Percentiles rank a stretch among this genome's conserved stretches.
Evolutionary conservation across 75 land plant species (phyloP).

Genomic region (Pseudotsuga menziesii): DNA sequence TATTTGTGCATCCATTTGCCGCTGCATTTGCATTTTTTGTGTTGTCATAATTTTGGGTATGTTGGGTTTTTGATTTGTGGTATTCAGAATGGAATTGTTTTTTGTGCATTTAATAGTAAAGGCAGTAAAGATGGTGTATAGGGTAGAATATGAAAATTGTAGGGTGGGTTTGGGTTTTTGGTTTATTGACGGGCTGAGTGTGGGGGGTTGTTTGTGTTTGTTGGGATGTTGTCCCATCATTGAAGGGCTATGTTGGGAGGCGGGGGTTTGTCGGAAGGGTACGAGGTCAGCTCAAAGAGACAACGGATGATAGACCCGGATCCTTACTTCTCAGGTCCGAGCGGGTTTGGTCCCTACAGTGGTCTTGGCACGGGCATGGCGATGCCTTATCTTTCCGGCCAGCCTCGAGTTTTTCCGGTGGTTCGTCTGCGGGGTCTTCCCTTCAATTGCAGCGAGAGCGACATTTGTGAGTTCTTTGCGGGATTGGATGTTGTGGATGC

Average conservation of each 20-base stretch:
- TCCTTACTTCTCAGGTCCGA: conserved; percentile 60
- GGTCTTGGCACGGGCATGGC: conserved; percentile 28
- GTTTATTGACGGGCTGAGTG: no score
- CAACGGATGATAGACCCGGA: conserved; percentile 73
- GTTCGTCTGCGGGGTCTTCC: conserved; percentile 79
- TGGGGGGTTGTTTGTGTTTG: conserved; percentile 16
- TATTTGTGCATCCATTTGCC: no score
- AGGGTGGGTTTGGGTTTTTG: no score
- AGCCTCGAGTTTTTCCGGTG: conserved; percentile 68
- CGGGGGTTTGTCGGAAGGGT: conserved; percentile 88
- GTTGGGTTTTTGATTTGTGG: no score
- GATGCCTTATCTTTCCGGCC: conserved; percentile 25
- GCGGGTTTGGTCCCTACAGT: conserved; percentile 23
- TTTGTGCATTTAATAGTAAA: no score
- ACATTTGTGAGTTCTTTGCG: conserved; percentile 62
- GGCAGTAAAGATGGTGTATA: no score
- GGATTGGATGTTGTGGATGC: conserved; percentile 80
- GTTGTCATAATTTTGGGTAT: no score
- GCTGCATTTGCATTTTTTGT: no score
- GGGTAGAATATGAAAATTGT: no score
- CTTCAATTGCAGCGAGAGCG: conserved; percentile 70
- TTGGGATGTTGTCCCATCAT: conserved; percentile 20
- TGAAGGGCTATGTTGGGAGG: conserved; percentile 75
- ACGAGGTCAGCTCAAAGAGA: conserved; percentile 89
- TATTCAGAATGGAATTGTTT: no score